Evolutionary conservation across 1,284 basidiomycete genomes (phyloP), one percentile per base, ranked within the genome.

Genomic region (Ustilago curta): DNA sequence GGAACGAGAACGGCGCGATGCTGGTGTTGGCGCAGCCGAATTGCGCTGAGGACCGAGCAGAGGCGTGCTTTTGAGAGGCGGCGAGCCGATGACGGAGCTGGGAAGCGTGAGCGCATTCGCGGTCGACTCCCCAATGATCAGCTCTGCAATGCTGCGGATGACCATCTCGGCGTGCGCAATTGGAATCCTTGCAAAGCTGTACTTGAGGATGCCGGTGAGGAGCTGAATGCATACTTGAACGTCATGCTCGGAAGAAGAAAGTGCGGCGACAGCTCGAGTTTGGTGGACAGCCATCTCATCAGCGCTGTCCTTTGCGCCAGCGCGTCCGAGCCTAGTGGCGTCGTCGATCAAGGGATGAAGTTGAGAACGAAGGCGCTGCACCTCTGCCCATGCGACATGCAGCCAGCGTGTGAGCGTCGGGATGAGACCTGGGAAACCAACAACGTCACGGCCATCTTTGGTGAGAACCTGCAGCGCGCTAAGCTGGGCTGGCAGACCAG

Each of bases 181-280:
- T 12, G 75, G 73, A 18, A 83, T 72, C 18, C 69, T 59, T 2
- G 83, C 67, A 43, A 83, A 83, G 59, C 70, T 75, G 55, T 82
- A 84, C 60, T 84, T 84, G 69, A 83, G 68, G 12, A 81, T 77
- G 27, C 75, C 68, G 8, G 77, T 74, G 25, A 83, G 57, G 18
- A 84, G 61, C 23, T 76, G 65, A n/a, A 84, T 52, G 42, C 74
- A 69, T 1, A 70, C 52, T 29, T 78, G 70, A 11, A 83, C 57
- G 23, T 71, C 73, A 43, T 77, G 62, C 59, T 84, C 83, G 32
- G 69, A 50, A 16, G 65, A 32, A 3, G 79, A 70, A n/a, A 78
- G 70, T 42, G 52, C 43, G 2, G 64, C 44, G 2, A 68, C 51
- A 11, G 56, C 54, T 12, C 32, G 52, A 2, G 61, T 54, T 48